Base-by-base conservation (phyloP, 176 grass and related monocot genomes). In the Neostapfia colusana region DNA sequence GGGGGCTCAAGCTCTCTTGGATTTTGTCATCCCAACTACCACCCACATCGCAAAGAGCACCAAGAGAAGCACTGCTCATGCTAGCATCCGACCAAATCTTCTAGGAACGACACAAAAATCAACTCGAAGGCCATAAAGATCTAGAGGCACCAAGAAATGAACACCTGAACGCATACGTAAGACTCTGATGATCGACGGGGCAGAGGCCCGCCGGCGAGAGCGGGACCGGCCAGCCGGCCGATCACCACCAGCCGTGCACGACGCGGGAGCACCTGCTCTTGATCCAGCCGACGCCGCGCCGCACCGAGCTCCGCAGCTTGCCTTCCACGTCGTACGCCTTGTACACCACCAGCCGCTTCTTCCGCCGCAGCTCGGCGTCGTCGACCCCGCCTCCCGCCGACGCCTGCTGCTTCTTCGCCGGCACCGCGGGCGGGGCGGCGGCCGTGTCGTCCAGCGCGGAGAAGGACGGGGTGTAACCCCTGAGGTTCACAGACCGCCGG, bases 221-320 rank as follows among this genome's bases (percentile, higher is more conserved):
- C n/a, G n/a, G 3, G 31, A 18, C 6, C 13, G 13, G 57, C 17
- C 12, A 37, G 8, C 7, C 0, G 23, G 17, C 0, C 24, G 35
- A 67, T 85, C 61, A 82, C 54, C 81, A 84, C 76, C 81, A 64
- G 69, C 84, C 89, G 67, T 92, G 70, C 8, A 89, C 69, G 0
- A 85, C 61, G 55, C 85, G 77, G 72, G 88, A 79, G 93, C 62
- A 95, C 67, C 82, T 89, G 37, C 85, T 78, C 77, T 95, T 99
- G 24, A 99, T 58, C 95, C 95, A 99, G 26, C 75, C 89, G 65
- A 99, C 82, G 89, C 95, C 84, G 73, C 89, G 93, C 13, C 84
- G 86, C 7, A 99, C 20, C 0, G 89, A 87, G 0, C 58, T 69
- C 66, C 91, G 93, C 70, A 99, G 62, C 87, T 89, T 99, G 11